Conservation (phyloP, 2,329 filamentous ascomycete genomes). For the Botrytis fragariae region DNA sequence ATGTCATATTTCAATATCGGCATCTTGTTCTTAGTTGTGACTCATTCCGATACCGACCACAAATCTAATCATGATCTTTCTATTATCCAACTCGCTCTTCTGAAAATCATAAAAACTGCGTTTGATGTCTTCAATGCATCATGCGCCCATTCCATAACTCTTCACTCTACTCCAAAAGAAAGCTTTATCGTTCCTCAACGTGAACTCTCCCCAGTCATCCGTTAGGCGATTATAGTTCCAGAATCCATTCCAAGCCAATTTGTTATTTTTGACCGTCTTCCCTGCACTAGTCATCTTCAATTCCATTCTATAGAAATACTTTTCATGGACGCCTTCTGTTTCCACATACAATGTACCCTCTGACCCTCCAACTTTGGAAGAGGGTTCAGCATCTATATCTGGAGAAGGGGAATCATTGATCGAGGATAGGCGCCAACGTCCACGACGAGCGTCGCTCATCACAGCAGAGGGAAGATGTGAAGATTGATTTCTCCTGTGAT, state of each 20-base stretch:
- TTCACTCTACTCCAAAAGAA: conserved; percentile 67
- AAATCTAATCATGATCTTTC: not conserved
- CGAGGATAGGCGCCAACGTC: conserved; percentile 60
- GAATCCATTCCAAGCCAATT: conserved; percentile 82
- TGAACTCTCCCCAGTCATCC: conserved; percentile 86
- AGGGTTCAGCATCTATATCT: conserved; percentile 29
- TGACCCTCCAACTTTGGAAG: conserved; percentile 34
- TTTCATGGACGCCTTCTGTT: conserved; percentile 74
- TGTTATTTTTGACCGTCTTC: conserved; percentile 72
- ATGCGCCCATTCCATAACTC: conserved; percentile 56
- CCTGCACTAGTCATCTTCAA: conserved; percentile 65
- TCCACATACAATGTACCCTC: conserved; percentile 77
- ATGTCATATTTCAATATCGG: not conserved
- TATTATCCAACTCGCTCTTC: not conserved
- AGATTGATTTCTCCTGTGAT: conserved; percentile 32
- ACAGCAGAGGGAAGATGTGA: conserved; percentile 46
- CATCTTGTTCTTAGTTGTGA: not conserved
- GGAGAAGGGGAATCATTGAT: conserved; percentile 30
- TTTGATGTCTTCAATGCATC: not conserved
- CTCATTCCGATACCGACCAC: not conserved
- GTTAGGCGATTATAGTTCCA: conserved; percentile 88
- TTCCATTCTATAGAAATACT: conserved; percentile 85
- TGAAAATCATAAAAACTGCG: not conserved
- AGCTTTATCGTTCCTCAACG: conserved; percentile 59
- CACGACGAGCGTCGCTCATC: conserved; percentile 66